These are phyloP conservation scores for Pueraria montana DNA, from an alignment of 306 rosid species.

Conservation along the genomic window DNA sequence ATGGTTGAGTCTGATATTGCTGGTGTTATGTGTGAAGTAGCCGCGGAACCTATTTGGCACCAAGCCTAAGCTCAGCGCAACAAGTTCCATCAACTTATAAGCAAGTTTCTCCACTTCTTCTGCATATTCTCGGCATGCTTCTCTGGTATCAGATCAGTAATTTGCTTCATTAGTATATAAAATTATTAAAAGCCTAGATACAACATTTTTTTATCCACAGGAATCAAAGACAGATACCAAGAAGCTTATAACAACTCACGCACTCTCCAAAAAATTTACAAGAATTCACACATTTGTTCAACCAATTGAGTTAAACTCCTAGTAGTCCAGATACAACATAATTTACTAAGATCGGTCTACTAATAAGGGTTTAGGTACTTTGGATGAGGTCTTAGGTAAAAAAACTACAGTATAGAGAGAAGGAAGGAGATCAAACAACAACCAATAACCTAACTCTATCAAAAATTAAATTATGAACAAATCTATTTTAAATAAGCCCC, in stretches of 20 bases:
- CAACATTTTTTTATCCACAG: no score
- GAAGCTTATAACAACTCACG: no score
- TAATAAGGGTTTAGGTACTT: no score
- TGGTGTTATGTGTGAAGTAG: slow-evolving; percentile 68
- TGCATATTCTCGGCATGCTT: slow-evolving; percentile 68
- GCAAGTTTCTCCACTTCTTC: slow-evolving; percentile 73
- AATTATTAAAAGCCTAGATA: no score
- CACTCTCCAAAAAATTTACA: no score
- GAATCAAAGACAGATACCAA: no score
- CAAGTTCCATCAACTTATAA: slow-evolving; percentile 63
- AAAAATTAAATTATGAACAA: no score
- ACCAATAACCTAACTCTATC: neutral
- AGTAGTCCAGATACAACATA: no score
- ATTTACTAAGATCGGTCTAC: no score
- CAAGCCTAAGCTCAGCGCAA: slow-evolving; percentile 70
- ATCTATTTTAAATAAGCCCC: neutral
- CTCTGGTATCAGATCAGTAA: slow-evolving; percentile 50
- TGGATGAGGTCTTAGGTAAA: no score
- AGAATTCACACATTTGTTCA: no score
- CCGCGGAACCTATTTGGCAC: slow-evolving; percentile 55
- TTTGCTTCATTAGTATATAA: slow-evolving; percentile 12
- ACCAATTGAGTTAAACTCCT: no score
- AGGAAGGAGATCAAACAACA: neutral
- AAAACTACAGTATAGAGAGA: neutral
- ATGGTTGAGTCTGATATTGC: slow-evolving; percentile 65